Base-by-base conservation (phyloP, 306 rosid species). In the Vachellia pachyceras region DNA sequence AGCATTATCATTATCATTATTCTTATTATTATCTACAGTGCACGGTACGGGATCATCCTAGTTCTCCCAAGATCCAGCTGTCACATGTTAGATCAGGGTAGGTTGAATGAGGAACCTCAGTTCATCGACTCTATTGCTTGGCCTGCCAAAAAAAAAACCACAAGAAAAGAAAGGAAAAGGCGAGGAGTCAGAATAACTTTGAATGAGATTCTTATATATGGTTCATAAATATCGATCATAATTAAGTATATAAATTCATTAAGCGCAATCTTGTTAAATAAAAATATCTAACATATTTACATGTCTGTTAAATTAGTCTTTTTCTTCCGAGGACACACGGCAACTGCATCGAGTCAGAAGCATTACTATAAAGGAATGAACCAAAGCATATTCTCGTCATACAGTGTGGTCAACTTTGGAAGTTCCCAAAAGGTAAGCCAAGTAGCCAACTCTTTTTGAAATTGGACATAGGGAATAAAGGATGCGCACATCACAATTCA, bases 71-170 rank as follows among this genome's bases (percentile, higher is more conserved):
- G 66, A 80, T 77, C 79, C 84, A 46, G 74, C 55, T 13, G 54
- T 49, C 75, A 39, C 73, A 50, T 75, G 1, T 15, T 41, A 65
- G 47, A n/a, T 40, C 29, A 37, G 49, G 72, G 42, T 39, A 10
- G 36, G 50, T 41, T n/a, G 35, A 68, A 41, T 20, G 47, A 79
- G 55, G 41, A 74, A 69, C 52, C 69, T 84, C 40, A 37, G 75
- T 77, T 70, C 64, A 64, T 58, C 29, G 0, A 55, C 68, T 70
- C 78, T 77, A 94, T 83, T 85, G 98, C 88, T 94, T 94, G 49
- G 96, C 92, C 98, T 94, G 94, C 46, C 78, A n/a, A n/a, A 66
- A 76, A 52, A 78, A 2, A n/a, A n/a, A n/a, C n/a, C n/a, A n/a
- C n/a, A n/a, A n/a, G n/a, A 4, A 46, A 47, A 1, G 61, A 73